Conservation (phyloP, 1,284 basidiomycete species). For the Mycocalia duriaeana region DNA sequence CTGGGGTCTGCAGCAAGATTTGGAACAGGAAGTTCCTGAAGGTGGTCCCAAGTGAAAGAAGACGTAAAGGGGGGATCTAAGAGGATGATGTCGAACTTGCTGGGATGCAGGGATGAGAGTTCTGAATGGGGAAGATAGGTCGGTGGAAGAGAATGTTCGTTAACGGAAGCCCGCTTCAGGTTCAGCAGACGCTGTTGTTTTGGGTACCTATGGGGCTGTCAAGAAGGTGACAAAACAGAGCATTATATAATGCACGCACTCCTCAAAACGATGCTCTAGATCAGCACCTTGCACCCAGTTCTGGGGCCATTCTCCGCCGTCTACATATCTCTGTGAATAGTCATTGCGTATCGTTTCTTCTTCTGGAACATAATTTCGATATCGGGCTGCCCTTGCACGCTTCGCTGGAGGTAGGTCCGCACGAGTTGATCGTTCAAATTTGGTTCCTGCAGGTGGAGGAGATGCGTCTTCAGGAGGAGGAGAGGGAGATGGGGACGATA, state of each 20-base stretch:
- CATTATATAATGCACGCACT: slow-evolving; percentile 54
- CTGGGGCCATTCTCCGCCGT: slow-evolving; percentile 86
- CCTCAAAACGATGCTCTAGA: slow-evolving; percentile 84
- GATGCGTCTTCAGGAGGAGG: slow-evolving; percentile 36
- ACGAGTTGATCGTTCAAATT: slow-evolving; percentile 34
- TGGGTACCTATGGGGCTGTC: slow-evolving; percentile 63
- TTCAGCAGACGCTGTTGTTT: slow-evolving; percentile 80
- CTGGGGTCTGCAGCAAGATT: slow-evolving; percentile 85
- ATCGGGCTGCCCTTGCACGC: slow-evolving; percentile 60
- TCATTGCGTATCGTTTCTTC: slow-evolving; percentile 96
- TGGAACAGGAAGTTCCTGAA: slow-evolving; percentile 80
- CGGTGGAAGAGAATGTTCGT: slow-evolving; percentile 57
- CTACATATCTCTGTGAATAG: slow-evolving; percentile 87
- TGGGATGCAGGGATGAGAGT: slow-evolving; percentile 49
- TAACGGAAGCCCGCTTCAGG: slow-evolving; percentile 73
- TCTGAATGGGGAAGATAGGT: slow-evolving; percentile 62
- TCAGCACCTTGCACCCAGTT: slow-evolving; percentile 87
- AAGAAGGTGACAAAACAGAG: background rate
- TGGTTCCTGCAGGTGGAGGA: slow-evolving; percentile 40
- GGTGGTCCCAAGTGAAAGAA: slow-evolving; percentile 79
- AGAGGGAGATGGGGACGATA: slow-evolving; percentile 40
- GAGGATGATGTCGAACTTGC: slow-evolving; percentile 90
- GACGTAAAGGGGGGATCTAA: slow-evolving; percentile 86
- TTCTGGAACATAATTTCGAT: slow-evolving; percentile 77
- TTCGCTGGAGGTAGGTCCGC: slow-evolving; percentile 66